Conservation (phyloP, 208 protist species). For the Acanthamoeba royreba region DNA sequence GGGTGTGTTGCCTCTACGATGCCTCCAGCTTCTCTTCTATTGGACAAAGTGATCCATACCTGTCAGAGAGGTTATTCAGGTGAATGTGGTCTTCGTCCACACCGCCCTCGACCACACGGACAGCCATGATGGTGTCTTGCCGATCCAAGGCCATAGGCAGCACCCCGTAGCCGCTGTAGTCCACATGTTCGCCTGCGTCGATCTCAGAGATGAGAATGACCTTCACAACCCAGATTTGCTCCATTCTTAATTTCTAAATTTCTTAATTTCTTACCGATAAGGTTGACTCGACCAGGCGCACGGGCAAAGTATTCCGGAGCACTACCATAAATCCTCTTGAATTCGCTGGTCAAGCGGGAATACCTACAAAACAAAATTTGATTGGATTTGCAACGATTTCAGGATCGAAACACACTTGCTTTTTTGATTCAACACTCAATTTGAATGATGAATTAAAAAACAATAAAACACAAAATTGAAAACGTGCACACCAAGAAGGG, state of each 20-base stretch:
- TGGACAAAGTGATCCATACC: not conserved
- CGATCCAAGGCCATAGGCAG: slow-evolving; percentile 51
- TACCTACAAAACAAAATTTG: not conserved
- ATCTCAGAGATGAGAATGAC: not conserved
- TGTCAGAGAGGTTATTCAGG: not conserved
- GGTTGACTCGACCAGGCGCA: slow-evolving; percentile 39
- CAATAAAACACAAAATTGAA: too few relatives aligned
- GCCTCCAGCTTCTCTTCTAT: too few relatives aligned
- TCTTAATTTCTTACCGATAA: slow-evolving; percentile 19
- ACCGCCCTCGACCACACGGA: not conserved
- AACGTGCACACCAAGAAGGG: not conserved
- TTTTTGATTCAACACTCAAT: too few relatives aligned
- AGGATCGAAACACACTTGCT: not conserved
- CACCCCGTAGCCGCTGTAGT: slow-evolving; percentile 67
- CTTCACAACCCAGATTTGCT: not conserved
- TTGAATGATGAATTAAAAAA: too few relatives aligned
- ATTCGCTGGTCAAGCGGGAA: not conserved
- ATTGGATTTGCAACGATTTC: not conserved
- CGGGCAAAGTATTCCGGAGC: slow-evolving; percentile 20
- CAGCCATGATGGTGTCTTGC: slow-evolving; percentile 45
- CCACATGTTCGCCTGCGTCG: slow-evolving; percentile 64
- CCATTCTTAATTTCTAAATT: too few relatives aligned
- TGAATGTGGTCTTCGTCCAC: not conserved
- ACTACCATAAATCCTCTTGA: not conserved
- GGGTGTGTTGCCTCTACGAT: not conserved